These are phyloP conservation scores for Globisporangium rhizosaccharum DNA, from an alignment of 352 stramenopile species.

Conservation along the genomic window DNA sequence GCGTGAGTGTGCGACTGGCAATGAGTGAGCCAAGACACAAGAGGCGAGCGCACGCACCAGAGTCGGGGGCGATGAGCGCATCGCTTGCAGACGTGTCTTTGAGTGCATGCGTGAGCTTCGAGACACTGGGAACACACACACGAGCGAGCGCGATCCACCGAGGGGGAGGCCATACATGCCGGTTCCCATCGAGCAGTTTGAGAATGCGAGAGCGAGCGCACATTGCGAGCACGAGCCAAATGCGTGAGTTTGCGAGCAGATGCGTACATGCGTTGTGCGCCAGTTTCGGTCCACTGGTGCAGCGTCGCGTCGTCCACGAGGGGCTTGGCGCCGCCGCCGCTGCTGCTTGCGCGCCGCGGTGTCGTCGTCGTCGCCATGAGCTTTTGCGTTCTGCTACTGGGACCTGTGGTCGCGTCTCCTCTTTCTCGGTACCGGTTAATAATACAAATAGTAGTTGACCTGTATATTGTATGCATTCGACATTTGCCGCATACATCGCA, in stretches of 20 bases:
- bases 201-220: neutral
- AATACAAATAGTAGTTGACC: too few species aligned
- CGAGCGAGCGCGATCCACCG: too few species aligned
- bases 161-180: too few species aligned
- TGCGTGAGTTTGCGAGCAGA: neutral
- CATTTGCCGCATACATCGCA: too few species aligned
- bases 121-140: conserved; percentile 20
- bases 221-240: neutral
- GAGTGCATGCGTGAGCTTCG: conserved; percentile 33
- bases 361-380: conserved; percentile 8
- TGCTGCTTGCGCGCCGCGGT: conserved; percentile 18
- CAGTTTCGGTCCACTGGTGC: conserved; percentile 61
- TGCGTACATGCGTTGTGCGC: conserved; percentile 50
- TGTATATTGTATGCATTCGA: too few species aligned
- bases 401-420: too few species aligned
- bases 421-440: too few species aligned
- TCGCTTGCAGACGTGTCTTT: conserved; percentile 17
- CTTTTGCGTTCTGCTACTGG: too few species aligned
- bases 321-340: conserved; percentile 18
- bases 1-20: neutral
- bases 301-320: conserved; percentile 54
- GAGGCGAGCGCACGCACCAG: conserved; percentile 16
- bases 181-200: neutral
- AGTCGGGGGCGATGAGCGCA: conserved; percentile 13
- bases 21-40: neutral